Base-by-base conservation (phyloP, 768 basidiomycete species). In the Chlorophyllum brunneum region DNA sequence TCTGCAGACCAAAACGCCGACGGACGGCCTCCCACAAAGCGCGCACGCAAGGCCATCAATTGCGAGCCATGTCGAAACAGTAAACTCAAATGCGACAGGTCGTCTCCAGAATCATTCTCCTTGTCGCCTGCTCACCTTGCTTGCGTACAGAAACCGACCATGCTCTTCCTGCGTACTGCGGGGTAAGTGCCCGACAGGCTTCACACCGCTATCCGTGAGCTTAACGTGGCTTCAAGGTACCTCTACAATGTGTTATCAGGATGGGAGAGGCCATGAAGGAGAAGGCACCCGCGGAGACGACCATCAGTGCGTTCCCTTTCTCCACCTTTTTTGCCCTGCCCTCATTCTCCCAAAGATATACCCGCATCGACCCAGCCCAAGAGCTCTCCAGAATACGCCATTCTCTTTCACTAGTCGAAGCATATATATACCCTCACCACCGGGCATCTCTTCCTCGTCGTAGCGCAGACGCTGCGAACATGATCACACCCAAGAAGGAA, bases 21-120 rank as follows among this genome's bases (percentile, higher is more conserved):
- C 62, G 74, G 77, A 22, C 74, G 82, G 0, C 85, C 85, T 0
- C 86, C 88, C 2, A 82, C 88, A 20, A 92, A 92, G 68, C 83
- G 90, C 40, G 86, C 90, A 0, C 76, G 90, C 54, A 92, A 92
- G 63, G 88, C 90, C 15, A 90, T 92, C 59, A 92, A 92, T 70
- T 92, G 90, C 63, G 88, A 90, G 60, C 90, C 90, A 2, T 92
- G 90, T 71, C 78, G 90, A 63, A 86, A 83, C 60, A 88, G 85
- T 75, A 90, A 92, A 70, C 81, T 92, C 60, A 91, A 92, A 70
- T 92, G 90, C 72, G 90, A 92, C 68, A 83, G 88, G 88, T 86
- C 51, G 39, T 67, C 43, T 41, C 22, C 33, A 10, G 9, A 43
- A 54, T 33, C 48, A 27, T 50, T 40, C 38, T 23, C 36, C 49